These are phyloP conservation scores for Pythium monospermum DNA, from an alignment of 352 stramenopile genomes.

Conservation along the genomic window DNA sequence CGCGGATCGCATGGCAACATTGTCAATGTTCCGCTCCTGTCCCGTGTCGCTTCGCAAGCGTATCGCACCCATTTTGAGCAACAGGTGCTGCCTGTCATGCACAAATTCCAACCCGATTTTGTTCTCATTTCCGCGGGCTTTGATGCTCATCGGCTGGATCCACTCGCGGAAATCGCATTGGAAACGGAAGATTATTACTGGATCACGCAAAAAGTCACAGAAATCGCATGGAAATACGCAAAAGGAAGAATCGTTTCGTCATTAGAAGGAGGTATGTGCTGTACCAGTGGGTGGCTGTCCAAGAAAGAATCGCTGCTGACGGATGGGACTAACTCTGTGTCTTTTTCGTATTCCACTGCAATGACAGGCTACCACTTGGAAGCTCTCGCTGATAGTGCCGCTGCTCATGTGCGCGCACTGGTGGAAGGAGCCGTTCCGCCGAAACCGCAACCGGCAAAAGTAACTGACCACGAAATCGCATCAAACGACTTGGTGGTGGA, in stretches of 20 bases:
- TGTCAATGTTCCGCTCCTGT: slow-evolving; percentile 29
- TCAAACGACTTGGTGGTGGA: slow-evolving; percentile 8
- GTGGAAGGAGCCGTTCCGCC: slow-evolving; percentile 21
- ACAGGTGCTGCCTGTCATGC: slow-evolving; percentile 83
- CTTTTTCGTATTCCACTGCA: background rate
- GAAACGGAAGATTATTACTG: slow-evolving; percentile 47
- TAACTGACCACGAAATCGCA: background rate
- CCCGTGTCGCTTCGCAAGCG: slow-evolving; percentile 46
- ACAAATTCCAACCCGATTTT: slow-evolving; percentile 89
- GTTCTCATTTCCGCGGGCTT: slow-evolving; percentile 95
- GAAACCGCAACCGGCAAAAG: slow-evolving; percentile 1
- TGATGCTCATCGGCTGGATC: slow-evolving; percentile 92
- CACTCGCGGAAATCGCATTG: slow-evolving; percentile 78
- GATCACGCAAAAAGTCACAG: slow-evolving; percentile 38
- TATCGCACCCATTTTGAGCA: slow-evolving; percentile 62
- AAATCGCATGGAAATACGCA: slow-evolving; percentile 35
- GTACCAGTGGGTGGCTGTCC: too few species aligned
- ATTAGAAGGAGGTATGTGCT: slow-evolving; percentile 56
- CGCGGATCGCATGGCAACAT: slow-evolving; percentile 73
- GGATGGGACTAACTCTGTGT: background rate
- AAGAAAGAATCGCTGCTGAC: background rate
- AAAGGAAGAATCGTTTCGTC: slow-evolving; percentile 46
- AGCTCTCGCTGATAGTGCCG: slow-evolving; percentile 27
- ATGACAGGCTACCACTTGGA: slow-evolving; percentile 34
- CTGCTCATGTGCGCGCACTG: slow-evolving; percentile 29